Percentiles rank a stretch among this genome's conserved stretches.
Evolutionary conservation across 2,329 filamentous ascomycete genomes (phyloP).

Genomic region (Colletotrichum sp.): DNA sequence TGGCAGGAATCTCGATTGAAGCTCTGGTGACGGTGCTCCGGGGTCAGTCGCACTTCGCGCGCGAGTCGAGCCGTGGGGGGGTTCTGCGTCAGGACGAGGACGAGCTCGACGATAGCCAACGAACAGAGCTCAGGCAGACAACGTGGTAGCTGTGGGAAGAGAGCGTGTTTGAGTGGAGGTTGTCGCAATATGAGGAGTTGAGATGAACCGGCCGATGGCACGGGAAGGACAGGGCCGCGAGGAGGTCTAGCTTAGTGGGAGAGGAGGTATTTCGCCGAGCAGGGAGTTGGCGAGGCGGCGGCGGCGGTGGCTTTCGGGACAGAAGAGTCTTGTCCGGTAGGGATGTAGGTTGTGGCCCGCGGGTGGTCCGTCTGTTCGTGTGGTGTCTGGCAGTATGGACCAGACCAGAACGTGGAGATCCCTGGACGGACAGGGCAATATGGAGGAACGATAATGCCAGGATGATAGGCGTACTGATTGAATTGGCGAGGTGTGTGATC

Average conservation of each 20-base stretch:
- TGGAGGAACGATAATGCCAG: constrained; percentile 15
- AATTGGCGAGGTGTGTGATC: constrained; percentile 4
- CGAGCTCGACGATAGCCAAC: neutral
- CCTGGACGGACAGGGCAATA: constrained; percentile 1
- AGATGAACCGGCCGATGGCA: constrained; percentile 19
- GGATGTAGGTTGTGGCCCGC: neutral
- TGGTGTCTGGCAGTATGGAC: neutral
- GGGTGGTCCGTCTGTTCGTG: neutral
- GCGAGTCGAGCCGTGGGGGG: constrained; percentile 5
- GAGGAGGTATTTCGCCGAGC: constrained; percentile 13
- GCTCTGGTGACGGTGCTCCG: constrained; percentile 10
- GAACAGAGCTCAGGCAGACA: neutral
- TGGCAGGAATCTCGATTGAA: constrained; percentile 16
- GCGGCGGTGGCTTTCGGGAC: neutral
- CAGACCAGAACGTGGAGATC: constrained; percentile 15
- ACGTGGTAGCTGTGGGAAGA: neutral
- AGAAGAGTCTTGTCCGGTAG: neutral
- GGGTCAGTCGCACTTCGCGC: neutral
- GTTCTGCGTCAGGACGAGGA: neutral
- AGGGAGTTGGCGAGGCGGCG: constrained; percentile 2
- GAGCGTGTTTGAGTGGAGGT: constrained; percentile 9
- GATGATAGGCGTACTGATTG: neutral
- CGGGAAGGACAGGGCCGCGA: constrained; percentile 13
- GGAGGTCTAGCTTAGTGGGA: neutral
- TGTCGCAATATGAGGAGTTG: constrained; percentile 19